Conservation (phyloP, 495 filamentous ascomycete genomes). For the Amphirosellinia nigrospora region DNA sequence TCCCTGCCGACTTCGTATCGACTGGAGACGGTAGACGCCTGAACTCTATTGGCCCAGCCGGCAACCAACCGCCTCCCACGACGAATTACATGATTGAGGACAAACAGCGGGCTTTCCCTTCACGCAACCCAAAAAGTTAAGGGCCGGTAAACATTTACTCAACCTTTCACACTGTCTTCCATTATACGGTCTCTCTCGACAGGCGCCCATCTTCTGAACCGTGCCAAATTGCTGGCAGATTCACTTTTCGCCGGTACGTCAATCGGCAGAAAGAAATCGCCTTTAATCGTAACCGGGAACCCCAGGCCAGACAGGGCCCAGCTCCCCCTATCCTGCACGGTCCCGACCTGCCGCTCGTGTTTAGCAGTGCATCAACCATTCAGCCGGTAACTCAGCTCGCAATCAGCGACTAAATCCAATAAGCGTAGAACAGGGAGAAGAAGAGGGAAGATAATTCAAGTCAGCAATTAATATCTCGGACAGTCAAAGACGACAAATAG, state of each 20-base stretch:
- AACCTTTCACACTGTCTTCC: slow-evolving; percentile 1
- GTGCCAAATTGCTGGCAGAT: slow-evolving; percentile 3
- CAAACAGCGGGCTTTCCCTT: slow-evolving; percentile 14
- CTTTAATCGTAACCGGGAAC: slow-evolving; percentile 5
- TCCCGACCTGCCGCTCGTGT: slow-evolving; percentile 22
- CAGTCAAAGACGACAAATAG: slow-evolving; percentile 13
- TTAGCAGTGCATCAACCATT: slow-evolving; percentile 24
- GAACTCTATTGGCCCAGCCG: slow-evolving; percentile 23
- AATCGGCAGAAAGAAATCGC: neutral
- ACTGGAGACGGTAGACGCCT: slow-evolving; percentile 1
- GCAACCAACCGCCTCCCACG: slow-evolving; percentile 18
- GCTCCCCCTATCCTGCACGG: slow-evolving; percentile 19
- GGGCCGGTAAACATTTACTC: slow-evolving; percentile 1
- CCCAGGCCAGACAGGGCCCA: slow-evolving; percentile 15
- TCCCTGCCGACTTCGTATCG: slow-evolving; percentile 22
- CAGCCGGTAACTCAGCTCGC: slow-evolving; percentile 24
- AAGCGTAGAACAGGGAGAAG: neutral
- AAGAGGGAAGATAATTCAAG: neutral
- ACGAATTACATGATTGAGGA: slow-evolving; percentile 11
- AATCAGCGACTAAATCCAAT: slow-evolving; percentile 1
- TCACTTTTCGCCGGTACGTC: neutral
- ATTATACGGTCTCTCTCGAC: neutral
- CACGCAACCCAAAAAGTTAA: slow-evolving; percentile 14
- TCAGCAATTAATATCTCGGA: neutral
- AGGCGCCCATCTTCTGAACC: neutral